Conservation (phyloP, 2,329 filamentous ascomycete genomes). For the Sclerotinia borealis region DNA sequence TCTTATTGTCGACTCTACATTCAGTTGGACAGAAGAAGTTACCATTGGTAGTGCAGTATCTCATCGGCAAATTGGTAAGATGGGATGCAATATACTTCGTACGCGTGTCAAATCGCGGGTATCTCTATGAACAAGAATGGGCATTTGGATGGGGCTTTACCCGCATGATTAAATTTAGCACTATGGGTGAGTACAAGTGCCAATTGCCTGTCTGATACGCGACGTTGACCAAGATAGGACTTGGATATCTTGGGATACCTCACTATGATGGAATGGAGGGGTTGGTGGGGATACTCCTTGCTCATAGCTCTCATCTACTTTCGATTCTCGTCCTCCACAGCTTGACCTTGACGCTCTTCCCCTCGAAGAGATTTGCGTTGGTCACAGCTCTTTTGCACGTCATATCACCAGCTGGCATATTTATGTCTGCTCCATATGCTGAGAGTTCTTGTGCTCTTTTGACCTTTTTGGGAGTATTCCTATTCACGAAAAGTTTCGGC, state of each 20-base stretch:
- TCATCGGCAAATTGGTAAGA: constrained; percentile 50
- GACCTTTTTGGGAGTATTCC: constrained; percentile 65
- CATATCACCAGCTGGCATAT: constrained; percentile 80
- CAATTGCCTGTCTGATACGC: not conserved
- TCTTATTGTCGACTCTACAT: constrained; percentile 37
- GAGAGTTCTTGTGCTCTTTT: constrained; percentile 76
- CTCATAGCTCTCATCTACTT: constrained; percentile 69
- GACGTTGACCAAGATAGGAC: constrained; percentile 17
- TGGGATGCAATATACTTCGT: constrained; percentile 82
- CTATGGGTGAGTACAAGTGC: constrained; percentile 19
- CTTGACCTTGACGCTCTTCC: constrained; percentile 54
- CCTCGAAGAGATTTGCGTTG: constrained; percentile 49
- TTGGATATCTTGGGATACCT: constrained; percentile 27
- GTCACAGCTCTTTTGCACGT: constrained; percentile 69
- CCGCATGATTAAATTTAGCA: constrained; percentile 33
- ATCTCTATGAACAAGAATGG: constrained; percentile 78
- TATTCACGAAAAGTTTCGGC: constrained; percentile 52
- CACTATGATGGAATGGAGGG: constrained; percentile 36
- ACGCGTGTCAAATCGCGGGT: constrained; percentile 54
- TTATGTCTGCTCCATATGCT: constrained; percentile 79
- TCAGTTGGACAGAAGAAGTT: constrained; percentile 17
- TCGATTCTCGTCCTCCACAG: constrained; percentile 68
- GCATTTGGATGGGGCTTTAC: constrained; percentile 61
- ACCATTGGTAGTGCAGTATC: constrained; percentile 19
- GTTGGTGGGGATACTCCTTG: constrained; percentile 57